phyloP scores from a whole-genome alignment of 1,139 yeast genomes.

The Hanseniaspora sp. region DNA sequence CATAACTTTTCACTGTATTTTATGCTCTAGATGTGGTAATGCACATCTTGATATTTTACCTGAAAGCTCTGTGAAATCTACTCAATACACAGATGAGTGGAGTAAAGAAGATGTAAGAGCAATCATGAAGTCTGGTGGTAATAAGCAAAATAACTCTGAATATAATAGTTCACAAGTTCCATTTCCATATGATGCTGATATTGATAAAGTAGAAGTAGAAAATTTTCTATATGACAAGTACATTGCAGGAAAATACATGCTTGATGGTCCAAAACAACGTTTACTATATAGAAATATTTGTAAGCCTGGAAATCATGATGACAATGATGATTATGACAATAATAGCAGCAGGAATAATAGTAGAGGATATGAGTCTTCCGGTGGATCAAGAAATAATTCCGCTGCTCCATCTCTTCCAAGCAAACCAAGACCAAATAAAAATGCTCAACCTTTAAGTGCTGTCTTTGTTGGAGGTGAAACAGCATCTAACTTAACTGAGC shows the following conservation, averaged over 20 bases:
- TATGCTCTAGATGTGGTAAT: slow-evolving; percentile 72
- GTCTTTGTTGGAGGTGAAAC: slow-evolving; percentile 4
- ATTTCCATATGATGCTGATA: slow-evolving; percentile 51
- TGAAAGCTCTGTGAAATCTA: slow-evolving; percentile 30
- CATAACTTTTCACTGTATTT: slow-evolving; percentile 41
- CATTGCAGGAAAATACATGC: slow-evolving; percentile 42
- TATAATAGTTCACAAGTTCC: slow-evolving; percentile 41
- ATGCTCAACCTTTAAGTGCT: slow-evolving; percentile 25
- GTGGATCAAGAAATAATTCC: slow-evolving; percentile 22
- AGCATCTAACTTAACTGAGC: not conserved
- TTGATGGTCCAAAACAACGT: slow-evolving; percentile 27
- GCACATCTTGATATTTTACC: slow-evolving; percentile 33
- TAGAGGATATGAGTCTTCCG: slow-evolving; percentile 22
- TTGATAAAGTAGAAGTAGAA: slow-evolving; percentile 35
- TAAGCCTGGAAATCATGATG: not conserved
- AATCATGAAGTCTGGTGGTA: slow-evolving; percentile 27
- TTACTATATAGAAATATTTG: slow-evolving; percentile 21
- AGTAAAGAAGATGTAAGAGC: slow-evolving; percentile 27
- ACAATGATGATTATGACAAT: not conserved
- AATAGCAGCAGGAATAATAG: slow-evolving; percentile 16
- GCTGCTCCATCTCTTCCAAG: slow-evolving; percentile 2
- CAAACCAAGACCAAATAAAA: slow-evolving; percentile 20
- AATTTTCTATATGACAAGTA: slow-evolving; percentile 49
- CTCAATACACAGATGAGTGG: slow-evolving; percentile 62
- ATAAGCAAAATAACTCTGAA: slow-evolving; percentile 30